phyloP scores from a whole-genome alignment of 2,329 filamentous ascomycete species.

The Cytospora schulzeri region DNA sequence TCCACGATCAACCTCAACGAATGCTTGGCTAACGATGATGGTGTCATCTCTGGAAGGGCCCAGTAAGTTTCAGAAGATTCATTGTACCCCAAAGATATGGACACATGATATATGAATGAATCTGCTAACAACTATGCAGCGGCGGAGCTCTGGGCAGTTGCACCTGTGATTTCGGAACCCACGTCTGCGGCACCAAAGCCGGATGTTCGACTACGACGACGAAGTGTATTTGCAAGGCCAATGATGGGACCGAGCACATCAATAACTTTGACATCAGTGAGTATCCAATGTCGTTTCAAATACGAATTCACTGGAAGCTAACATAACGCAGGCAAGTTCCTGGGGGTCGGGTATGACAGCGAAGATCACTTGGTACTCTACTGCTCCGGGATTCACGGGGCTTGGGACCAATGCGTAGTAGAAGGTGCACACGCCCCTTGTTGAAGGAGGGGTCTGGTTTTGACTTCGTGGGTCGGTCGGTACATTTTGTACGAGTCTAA shows the following conservation, averaged over 20 bases:
- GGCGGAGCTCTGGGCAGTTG: constrained; percentile 2
- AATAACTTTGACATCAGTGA: constrained; percentile 4
- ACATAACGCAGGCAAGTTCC: not conserved
- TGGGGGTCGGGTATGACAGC: not conserved
- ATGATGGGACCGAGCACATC: not conserved
- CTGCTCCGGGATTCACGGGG: not conserved
- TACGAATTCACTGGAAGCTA: not conserved
- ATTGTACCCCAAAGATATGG: too few relatives aligned
- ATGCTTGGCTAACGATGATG: constrained; percentile 2
- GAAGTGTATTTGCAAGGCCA: not conserved
- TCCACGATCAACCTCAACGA: constrained; percentile 6
- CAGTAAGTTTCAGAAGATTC: not conserved
- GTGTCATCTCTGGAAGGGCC: not conserved
- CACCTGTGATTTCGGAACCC: not conserved
- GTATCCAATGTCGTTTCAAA: not conserved
- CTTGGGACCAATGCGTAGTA: not conserved
- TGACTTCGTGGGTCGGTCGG: too few relatives aligned
- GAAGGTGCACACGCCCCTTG: constrained; percentile 1
- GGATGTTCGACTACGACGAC: not conserved
- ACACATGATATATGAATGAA: too few relatives aligned
- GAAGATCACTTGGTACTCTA: constrained; percentile 1
- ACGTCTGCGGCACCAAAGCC: not conserved
- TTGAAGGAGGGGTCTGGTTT: not conserved
- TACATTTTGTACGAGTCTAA: too few relatives aligned
- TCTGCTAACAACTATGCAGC: not conserved